Conservation (phyloP, 164 flowering plant genomes). For the Macadamia tetraphylla region DNA sequence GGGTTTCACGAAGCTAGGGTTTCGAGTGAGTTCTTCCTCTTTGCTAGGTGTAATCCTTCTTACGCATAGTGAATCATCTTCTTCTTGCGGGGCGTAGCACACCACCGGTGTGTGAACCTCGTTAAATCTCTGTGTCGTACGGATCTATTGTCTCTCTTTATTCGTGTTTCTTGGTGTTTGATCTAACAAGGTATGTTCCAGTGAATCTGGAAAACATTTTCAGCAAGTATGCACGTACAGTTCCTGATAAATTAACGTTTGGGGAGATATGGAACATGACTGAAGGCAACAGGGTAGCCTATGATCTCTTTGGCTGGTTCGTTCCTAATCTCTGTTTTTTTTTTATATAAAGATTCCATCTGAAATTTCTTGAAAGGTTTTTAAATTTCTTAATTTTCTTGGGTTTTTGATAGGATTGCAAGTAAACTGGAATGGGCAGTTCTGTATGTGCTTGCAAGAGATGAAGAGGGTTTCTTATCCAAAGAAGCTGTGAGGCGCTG, state of each 20-base stretch:
- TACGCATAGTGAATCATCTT: too few relatives aligned
- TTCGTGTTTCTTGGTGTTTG: too few relatives aligned
- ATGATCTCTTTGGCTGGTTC: slow-evolving; percentile 76
- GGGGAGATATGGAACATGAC: slow-evolving; percentile 77
- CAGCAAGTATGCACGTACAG: slow-evolving; percentile 64
- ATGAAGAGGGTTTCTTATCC: slow-evolving; percentile 60
- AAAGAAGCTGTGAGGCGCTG: slow-evolving; percentile 67
- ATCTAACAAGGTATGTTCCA: slow-evolving; percentile 70
- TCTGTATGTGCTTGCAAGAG: slow-evolving; percentile 61
- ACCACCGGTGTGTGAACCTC: too few relatives aligned
- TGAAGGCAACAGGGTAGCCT: slow-evolving; percentile 47
- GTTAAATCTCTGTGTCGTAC: too few relatives aligned
- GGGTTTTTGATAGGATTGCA: slow-evolving; percentile 34
- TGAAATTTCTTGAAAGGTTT: too few relatives aligned
- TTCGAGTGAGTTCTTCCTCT: too few relatives aligned
- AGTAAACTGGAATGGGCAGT: slow-evolving; percentile 58
- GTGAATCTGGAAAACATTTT: slow-evolving; percentile 59
- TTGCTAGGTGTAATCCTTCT: too few relatives aligned
- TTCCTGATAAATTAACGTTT: slow-evolving; percentile 49
- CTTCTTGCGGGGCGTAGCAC: too few relatives aligned
- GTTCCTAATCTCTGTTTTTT: background rate
- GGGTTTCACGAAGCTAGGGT: too few relatives aligned
- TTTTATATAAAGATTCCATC: too few relatives aligned
- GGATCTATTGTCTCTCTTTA: too few relatives aligned
- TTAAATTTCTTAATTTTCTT: background rate